These are phyloP conservation scores for Gossypium davidsonii DNA, from an alignment of 441 rosid species.

Conservation along the genomic window DNA sequence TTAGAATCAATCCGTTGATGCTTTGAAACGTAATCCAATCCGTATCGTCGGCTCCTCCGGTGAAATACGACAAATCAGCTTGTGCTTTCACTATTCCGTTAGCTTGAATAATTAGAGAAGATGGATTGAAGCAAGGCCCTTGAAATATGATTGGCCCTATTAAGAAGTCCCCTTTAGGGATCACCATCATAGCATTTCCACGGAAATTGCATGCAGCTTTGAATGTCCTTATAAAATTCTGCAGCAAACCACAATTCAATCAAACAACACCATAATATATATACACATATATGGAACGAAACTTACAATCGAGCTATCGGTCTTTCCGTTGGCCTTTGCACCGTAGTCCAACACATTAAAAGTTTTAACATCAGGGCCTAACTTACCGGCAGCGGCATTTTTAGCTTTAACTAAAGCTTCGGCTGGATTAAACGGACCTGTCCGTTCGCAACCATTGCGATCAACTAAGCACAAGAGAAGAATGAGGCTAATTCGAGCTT, in stretches of 20 bases:
- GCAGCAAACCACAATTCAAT: not conserved
- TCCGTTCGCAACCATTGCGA: constrained; percentile 13
- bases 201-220: constrained; percentile 32
- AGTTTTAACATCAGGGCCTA: constrained; percentile 26
- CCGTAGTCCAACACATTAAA: constrained; percentile 41
- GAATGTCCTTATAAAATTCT: constrained; percentile 43
- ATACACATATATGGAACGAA: not conserved
- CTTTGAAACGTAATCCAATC: constrained; percentile 43
- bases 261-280: not conserved
- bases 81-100: constrained; percentile 36
- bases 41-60: constrained; percentile 18
- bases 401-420: not conserved
- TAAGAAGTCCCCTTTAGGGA: constrained; percentile 39
- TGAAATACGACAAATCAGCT: constrained; percentile 24
- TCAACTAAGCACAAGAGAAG: constrained; percentile 26
- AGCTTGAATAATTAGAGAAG: constrained; percentile 31
- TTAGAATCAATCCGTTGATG: constrained; percentile 32
- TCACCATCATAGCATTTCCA: constrained; percentile 34
- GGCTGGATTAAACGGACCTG: not conserved
- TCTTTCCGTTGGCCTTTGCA: constrained; percentile 29
- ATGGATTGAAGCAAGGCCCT: constrained; percentile 42
- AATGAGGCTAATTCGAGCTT: constrained; percentile 19
- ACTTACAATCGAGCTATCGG: constrained; percentile 33
- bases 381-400: not conserved
- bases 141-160: constrained; percentile 32